A percentile compares a stretch with the other conserved stretches of the same genome.
These are phyloP conservation scores for Oidiodendron maius DNA, from an alignment of 495 filamentous ascomycete genomes.

Conservation along the genomic window DNA sequence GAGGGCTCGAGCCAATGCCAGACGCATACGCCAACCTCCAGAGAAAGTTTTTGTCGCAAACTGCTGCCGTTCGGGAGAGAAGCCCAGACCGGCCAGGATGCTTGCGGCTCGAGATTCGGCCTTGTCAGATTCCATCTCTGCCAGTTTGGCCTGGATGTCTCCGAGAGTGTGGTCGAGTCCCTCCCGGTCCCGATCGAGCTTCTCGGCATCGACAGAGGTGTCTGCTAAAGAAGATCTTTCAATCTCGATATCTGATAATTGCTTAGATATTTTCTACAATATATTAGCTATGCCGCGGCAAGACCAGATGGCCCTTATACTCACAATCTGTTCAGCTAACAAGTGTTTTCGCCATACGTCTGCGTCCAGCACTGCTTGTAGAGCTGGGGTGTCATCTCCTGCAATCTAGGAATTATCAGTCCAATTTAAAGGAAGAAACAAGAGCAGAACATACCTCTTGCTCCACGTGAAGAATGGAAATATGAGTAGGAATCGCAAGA, in stretches of 20 bases:
- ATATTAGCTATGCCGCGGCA: background rate
- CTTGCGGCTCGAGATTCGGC: conserved; percentile 91
- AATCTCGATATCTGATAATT: conserved; percentile 74
- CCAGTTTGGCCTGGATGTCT: conserved; percentile 86
- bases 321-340: conserved; percentile 78
- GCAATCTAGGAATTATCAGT: conserved; percentile 55
- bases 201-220: conserved; percentile 77
- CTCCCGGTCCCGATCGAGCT: conserved; percentile 79
- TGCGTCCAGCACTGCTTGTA: conserved; percentile 95
- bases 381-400: conserved; percentile 90
- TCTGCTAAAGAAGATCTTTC: conserved; percentile 76
- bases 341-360: conserved; percentile 99
- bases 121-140: conserved; percentile 99
- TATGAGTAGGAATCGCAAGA: conserved; percentile 88
- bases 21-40: conserved; percentile 98
- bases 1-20: conserved; percentile 87
- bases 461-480: conserved; percentile 97
- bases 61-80: conserved; percentile 89
- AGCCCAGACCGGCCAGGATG: conserved; percentile 94
- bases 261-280: conserved; percentile 69
- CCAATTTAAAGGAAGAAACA: background rate
- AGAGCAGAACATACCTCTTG: conserved; percentile 65
- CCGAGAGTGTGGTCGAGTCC: conserved; percentile 81
- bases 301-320: conserved; percentile 18
- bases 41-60: conserved; percentile 96